phyloP scores from a whole-genome alignment of 208 protist genomes.

The Trypanosoma lewisi region DNA sequence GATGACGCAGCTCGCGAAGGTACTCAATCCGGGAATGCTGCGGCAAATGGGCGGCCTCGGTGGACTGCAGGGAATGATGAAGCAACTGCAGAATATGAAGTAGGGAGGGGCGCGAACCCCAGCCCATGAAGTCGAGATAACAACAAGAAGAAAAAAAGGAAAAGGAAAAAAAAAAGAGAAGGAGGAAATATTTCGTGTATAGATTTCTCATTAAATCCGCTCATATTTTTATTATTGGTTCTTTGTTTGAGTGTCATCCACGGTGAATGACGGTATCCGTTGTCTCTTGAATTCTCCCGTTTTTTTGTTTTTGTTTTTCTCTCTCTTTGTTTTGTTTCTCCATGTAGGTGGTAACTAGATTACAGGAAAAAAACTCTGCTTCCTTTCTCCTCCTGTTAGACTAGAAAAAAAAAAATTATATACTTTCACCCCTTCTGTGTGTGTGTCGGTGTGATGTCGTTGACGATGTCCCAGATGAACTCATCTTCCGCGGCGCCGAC shows the following conservation, averaged over 20 bases:
- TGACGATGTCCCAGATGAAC: background rate
- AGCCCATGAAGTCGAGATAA: background rate
- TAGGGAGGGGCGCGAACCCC: slow-evolving; percentile 1
- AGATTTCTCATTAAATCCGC: background rate
- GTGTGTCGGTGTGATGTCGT: background rate
- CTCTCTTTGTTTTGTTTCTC: too few species aligned
- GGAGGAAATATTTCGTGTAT: background rate
- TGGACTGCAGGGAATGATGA: slow-evolving; percentile 88
- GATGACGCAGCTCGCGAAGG: slow-evolving; percentile 83
- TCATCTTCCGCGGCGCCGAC: background rate
- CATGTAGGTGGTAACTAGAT: too few species aligned
- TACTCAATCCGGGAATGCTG: slow-evolving; percentile 85
- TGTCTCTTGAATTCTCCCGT: too few species aligned
- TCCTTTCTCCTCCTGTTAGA: too few species aligned
- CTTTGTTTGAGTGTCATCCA: background rate
- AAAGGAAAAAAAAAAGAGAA: slow-evolving; percentile 20
- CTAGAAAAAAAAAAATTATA: background rate
- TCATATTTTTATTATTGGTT: background rate
- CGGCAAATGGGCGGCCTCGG: slow-evolving; percentile 80
- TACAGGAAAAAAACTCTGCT: too few species aligned
- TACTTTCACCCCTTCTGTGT: background rate
- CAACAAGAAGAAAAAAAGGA: background rate
- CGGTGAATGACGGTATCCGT: too few species aligned
- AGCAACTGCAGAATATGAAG: slow-evolving; percentile 58
- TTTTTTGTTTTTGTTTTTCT: slow-evolving; percentile 11